A percentile compares a stretch with the other conserved stretches of the same genome.
Evolutionary conservation across 768 basidiomycete genomes (phyloP).

Genomic region (Boletus pseudo-olivaceus): DNA sequence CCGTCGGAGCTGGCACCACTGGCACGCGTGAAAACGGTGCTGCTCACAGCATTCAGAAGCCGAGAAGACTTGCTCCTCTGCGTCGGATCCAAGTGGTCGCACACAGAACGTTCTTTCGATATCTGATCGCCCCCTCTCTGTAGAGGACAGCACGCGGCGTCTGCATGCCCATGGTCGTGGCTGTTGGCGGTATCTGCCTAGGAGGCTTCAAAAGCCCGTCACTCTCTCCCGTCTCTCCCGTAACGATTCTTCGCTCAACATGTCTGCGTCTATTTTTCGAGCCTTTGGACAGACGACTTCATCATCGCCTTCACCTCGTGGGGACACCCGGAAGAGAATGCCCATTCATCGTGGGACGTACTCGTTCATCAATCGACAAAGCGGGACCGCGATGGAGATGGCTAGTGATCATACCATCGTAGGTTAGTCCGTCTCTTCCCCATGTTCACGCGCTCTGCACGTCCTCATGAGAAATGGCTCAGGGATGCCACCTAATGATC

Average conservation of each 20-base stretch:
- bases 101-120: slow-evolving; percentile 14
- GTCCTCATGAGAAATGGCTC: background rate
- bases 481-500: slow-evolving; percentile 31
- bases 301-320: slow-evolving; percentile 11
- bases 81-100: slow-evolving; percentile 6
- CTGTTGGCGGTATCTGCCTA: slow-evolving; percentile 6
- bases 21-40: background rate
- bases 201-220: slow-evolving; percentile 12
- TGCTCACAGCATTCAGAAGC: slow-evolving; percentile 17
- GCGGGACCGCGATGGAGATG: slow-evolving; percentile 32
- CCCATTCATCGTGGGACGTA: slow-evolving; percentile 31
- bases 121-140: background rate
- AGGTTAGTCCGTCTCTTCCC: slow-evolving; percentile 13
- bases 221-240: background rate
- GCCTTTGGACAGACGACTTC: slow-evolving; percentile 14
- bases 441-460: background rate
- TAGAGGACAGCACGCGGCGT: slow-evolving; percentile 12
- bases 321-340: slow-evolving; percentile 17
- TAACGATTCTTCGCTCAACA: slow-evolving; percentile 3
- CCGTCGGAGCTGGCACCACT: background rate
- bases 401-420: slow-evolving; percentile 20
- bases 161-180: slow-evolving; percentile 18
- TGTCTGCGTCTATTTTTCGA: slow-evolving; percentile 23
- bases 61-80: slow-evolving; percentile 10
- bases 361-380: slow-evolving; percentile 30